These are phyloP conservation scores for Rhizodiscina lignyota DNA, from an alignment of 495 filamentous ascomycete genomes.

Conservation along the genomic window DNA sequence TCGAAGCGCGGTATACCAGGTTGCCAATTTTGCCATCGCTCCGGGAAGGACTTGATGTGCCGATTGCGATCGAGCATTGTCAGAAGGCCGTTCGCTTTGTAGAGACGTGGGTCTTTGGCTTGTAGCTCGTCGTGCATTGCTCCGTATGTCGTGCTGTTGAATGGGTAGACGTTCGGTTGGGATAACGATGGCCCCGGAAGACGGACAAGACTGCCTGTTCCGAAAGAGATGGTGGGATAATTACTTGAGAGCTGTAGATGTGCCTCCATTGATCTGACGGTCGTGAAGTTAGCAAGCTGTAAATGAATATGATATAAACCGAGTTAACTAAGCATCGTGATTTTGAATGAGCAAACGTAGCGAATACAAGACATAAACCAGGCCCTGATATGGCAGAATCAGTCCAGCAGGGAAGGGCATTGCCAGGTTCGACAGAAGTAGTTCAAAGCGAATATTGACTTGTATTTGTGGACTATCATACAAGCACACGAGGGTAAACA, in stretches of 20 bases:
- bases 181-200: slow-evolving; percentile 81
- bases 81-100: slow-evolving; percentile 78
- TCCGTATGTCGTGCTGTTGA: slow-evolving; percentile 87
- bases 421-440: no score
- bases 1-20: slow-evolving; percentile 69
- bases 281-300: slow-evolving; percentile 1
- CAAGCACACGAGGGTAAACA: no score
- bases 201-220: slow-evolving; percentile 87
- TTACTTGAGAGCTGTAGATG: slow-evolving; percentile 76
- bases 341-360: no score
- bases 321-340: no score
- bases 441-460: no score
- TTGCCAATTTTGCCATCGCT: slow-evolving; percentile 97
- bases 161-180: slow-evolving; percentile 92
- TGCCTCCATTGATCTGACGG: slow-evolving; percentile 78
- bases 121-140: slow-evolving; percentile 82
- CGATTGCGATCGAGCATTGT: slow-evolving; percentile 93
- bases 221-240: slow-evolving; percentile 94
- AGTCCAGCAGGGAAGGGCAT: no score
- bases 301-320: no score
- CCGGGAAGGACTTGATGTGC: slow-evolving; percentile 81
- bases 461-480: no score
- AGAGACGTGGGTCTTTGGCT: slow-evolving; percentile 71
- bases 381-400: no score
- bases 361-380: no score